Evolutionary conservation across 306 rosid species (phyloP).

Genomic region (Trifolium subterraneum): DNA sequence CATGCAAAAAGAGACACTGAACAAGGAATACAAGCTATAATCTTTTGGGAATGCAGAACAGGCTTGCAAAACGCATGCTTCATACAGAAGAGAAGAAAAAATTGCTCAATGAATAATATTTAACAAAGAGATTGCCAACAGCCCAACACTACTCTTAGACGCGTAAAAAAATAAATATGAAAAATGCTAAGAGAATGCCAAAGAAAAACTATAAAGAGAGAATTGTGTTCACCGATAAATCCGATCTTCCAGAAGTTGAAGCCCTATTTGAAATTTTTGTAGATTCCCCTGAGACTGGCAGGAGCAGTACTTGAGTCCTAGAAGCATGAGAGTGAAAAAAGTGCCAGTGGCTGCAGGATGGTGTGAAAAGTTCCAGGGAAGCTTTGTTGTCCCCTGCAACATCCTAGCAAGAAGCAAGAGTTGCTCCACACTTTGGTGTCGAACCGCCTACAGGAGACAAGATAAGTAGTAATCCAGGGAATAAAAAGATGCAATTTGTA

Average conservation of each 20-base stretch:
- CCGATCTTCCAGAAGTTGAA: constrained; percentile 94
- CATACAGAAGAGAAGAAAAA: constrained; percentile 33
- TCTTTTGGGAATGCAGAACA: constrained; percentile 22
- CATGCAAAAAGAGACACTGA: constrained; percentile 28
- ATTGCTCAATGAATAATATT: constrained; percentile 30
- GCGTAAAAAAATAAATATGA: constrained; percentile 17
- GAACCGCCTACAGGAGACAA: constrained; percentile 72
- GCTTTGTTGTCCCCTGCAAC: constrained; percentile 93
- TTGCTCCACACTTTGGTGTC: constrained; percentile 96
- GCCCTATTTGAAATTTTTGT: constrained; percentile 82
- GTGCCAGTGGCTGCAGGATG: constrained; percentile 99
- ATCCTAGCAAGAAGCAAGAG: constrained; percentile 93
- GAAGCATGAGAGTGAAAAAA: constrained; percentile 93
- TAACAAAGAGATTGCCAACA: constrained; percentile 20
- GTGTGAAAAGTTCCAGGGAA: constrained; percentile 85
- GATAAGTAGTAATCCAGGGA: constrained; percentile 34
- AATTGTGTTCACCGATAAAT: constrained; percentile 67
- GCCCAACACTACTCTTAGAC: constrained; percentile 16
- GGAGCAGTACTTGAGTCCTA: constrained; percentile 95
- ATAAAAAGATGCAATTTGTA: constrained; percentile 27
- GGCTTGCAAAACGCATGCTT: constrained; percentile 27
- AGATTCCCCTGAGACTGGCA: constrained; percentile 90
- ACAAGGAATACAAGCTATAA: constrained; percentile 26
- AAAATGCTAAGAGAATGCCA: constrained; percentile 40
- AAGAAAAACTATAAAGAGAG: constrained; percentile 33